Base-by-base conservation (phyloP, 2,329 filamentous ascomycete genomes). In the Orbilia ellipsospora region DNA sequence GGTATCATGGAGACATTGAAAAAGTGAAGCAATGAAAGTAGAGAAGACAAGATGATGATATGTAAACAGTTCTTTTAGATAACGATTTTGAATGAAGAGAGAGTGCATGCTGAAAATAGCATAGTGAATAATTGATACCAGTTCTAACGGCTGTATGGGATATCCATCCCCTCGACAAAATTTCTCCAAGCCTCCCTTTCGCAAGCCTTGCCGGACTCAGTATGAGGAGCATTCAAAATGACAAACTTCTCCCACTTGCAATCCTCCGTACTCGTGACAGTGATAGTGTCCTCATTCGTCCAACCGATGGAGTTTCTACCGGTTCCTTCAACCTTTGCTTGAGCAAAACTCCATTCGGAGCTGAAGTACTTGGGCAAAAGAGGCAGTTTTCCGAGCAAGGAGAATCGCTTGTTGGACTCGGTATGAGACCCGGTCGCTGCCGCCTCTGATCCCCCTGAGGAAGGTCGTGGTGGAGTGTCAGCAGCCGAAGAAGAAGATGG, bases 201-300 rank as follows among this genome's bases (percentile, higher is more conserved):
- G 26, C 52, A 61, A 2, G 55, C 65, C 50, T 76, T 76, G 13
- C 72, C 72, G n/a, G 64, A 69, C 16, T 76, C 72, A 2, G 72
- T 62, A 51, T 66, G 55, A 6, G 72, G 54, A 15, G 65, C 64
- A 26, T 90, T 86, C n/a, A 86, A 86, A 61, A 96, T 84, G 18
- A 90, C 85, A 79, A 96, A 97, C 76, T 91, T 93, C 84, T 97
- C 93, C 93, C 94, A 97, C 60, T 91, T 86, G 15, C 91, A 91
- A 81, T 95, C 92, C 0, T 93, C 93, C 0, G 92, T 91, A 2
- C 93, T 91, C 59, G 96, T 85, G 0, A 96, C 89, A 0, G 94
- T 83, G 10, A 97, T 83, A 15, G 87, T 91, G 20, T 88, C 85
- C 77, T 97, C 91, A 78, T 89, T 86, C 8, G 89, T 86, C 93